Conservation (phyloP, 306 rosid species). For the Cucurbita pepo region DNA sequence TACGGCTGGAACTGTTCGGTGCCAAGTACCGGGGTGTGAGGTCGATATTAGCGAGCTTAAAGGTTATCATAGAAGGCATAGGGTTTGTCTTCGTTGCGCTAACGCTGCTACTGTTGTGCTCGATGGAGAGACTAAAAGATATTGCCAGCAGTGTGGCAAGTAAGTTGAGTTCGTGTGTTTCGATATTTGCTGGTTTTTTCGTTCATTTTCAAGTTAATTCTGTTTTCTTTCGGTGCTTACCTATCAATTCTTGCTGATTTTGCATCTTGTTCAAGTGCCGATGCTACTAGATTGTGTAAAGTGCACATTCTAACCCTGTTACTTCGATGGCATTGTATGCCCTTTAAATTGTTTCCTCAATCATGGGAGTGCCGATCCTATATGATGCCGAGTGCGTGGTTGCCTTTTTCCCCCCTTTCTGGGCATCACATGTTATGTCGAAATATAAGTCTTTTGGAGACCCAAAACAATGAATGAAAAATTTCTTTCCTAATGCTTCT, state of each 20-base stretch:
- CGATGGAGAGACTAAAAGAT: conserved; percentile 54
- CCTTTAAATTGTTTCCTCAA: not conserved
- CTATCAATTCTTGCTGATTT: not conserved
- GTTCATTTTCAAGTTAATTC: not conserved
- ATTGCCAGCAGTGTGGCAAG: conserved; percentile 99
- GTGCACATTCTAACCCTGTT: not conserved
- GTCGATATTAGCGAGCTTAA: conserved; percentile 69
- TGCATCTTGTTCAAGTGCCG: not conserved
- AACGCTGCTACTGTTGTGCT: conserved; percentile 45
- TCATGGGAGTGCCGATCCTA: not conserved
- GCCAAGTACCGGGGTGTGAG: conserved; percentile 86
- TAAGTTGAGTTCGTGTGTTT: conserved; percentile 15
- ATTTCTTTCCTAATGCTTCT: not conserved
- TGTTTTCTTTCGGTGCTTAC: not conserved
- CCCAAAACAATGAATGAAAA: not conserved
- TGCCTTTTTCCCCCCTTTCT: not conserved
- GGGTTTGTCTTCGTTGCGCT: conserved; percentile 84
- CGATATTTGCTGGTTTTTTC: not conserved
- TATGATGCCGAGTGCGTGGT: not conserved
- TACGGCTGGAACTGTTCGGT: conserved; percentile 24
- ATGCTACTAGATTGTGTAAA: not conserved
- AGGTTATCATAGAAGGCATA: conserved; percentile 75
- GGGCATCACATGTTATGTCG: not conserved
- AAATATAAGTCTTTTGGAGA: not conserved
- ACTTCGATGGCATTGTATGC: not conserved